These are phyloP conservation scores for Chaetomium olivaceum DNA, from an alignment of 2,329 filamentous ascomycete species.

Conservation along the genomic window DNA sequence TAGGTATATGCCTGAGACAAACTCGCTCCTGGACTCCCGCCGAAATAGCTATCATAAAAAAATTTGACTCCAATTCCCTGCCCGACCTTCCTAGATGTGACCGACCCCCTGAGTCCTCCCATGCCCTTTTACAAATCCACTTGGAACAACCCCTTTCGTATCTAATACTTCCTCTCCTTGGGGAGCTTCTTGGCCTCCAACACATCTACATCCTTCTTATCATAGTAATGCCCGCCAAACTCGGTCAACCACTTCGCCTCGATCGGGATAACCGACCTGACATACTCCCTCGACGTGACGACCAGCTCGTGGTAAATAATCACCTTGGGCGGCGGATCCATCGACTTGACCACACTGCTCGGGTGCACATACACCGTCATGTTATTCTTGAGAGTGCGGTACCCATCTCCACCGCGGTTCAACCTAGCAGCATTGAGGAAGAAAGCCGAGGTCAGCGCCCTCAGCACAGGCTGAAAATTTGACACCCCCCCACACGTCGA, in stretches of 20 bases:
- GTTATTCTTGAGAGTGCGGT: slow-evolving; percentile 88
- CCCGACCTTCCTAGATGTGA: background rate
- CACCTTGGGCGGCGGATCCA: slow-evolving; percentile 75
- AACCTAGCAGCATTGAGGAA: slow-evolving; percentile 89
- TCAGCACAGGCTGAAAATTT: slow-evolving; percentile 78
- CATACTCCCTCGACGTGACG: slow-evolving; percentile 86
- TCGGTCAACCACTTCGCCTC: slow-evolving; percentile 83
- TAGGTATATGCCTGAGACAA: background rate
- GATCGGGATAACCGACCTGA: slow-evolving; percentile 83
- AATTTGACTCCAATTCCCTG: background rate
- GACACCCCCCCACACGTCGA: slow-evolving; percentile 69
- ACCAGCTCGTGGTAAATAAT: slow-evolving; percentile 85
- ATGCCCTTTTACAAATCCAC: background rate
- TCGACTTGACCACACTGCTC: slow-evolving; percentile 74
- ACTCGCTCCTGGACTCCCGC: background rate
- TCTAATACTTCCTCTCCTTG: slow-evolving; percentile 35
- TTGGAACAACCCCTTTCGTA: background rate
- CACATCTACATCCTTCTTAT: slow-evolving; percentile 83
- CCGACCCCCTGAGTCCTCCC: background rate
- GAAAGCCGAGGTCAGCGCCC: slow-evolving; percentile 87
- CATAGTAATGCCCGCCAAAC: slow-evolving; percentile 92
- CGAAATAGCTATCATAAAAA: background rate
- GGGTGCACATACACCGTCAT: slow-evolving; percentile 92
- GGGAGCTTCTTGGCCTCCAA: slow-evolving; percentile 72
- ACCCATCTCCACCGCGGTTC: slow-evolving; percentile 80